A percentile compares a stretch with the other conserved stretches of the same genome.
Conservation (phyloP, 352 stramenopile species). For the Phytophthora pluvialis region DNA sequence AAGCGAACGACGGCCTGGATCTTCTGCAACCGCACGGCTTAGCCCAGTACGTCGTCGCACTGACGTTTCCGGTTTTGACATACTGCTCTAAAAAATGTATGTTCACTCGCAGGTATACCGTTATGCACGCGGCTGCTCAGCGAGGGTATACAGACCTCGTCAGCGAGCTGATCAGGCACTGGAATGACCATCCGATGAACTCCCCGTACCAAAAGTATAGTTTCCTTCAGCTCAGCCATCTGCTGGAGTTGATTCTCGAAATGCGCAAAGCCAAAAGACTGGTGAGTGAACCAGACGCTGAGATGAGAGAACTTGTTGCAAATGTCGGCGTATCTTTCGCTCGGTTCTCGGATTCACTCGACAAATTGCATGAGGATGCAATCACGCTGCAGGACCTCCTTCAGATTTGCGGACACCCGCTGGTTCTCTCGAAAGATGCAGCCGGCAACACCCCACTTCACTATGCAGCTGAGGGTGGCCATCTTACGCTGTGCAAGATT, state of each 20-base stretch:
- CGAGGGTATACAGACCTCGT: conserved; percentile 74
- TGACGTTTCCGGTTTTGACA: no score
- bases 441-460: conserved; percentile 78
- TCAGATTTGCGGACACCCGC: conserved; percentile 72
- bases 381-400: conserved; percentile 71
- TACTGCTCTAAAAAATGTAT: neutral
- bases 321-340: conserved; percentile 62
- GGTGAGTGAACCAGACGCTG: conserved; percentile 64
- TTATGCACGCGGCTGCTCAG: conserved; percentile 65
- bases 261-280: conserved; percentile 57
- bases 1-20: conserved; percentile 65
- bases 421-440: conserved; percentile 68
- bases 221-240: conserved; percentile 50
- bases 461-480: conserved; percentile 78
- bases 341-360: conserved; percentile 70
- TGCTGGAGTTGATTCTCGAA: conserved; percentile 59
- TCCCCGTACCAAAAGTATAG: conserved; percentile 74
- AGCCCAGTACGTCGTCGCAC: conserved; percentile 46
- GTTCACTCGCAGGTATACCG: conserved; percentile 47
- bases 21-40: conserved; percentile 69
- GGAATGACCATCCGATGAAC: conserved; percentile 64
- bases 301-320: conserved; percentile 58
- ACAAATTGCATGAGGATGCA: conserved; percentile 62
- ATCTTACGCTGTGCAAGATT: conserved; percentile 67
- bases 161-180: conserved; percentile 63